These are phyloP conservation scores for Fusarium hainanense DNA, from an alignment of 2,329 filamentous ascomycete genomes.

Conservation along the genomic window DNA sequence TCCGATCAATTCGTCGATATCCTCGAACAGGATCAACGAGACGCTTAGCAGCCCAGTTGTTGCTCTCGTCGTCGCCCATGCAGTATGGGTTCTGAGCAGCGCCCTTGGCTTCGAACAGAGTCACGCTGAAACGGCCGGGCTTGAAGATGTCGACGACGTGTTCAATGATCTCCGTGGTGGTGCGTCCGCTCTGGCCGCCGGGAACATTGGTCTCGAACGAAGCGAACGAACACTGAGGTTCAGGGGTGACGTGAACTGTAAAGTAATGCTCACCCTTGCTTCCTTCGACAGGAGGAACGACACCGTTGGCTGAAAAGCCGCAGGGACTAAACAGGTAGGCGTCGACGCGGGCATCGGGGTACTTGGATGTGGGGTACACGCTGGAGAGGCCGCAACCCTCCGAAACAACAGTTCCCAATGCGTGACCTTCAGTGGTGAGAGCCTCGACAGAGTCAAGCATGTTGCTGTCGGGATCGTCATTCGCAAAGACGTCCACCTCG, in stretches of 20 bases:
- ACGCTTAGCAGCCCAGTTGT: slow-evolving; percentile 56
- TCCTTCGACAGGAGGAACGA: slow-evolving; percentile 76
- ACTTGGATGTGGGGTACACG: slow-evolving; percentile 86
- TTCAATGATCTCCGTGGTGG: slow-evolving; percentile 90
- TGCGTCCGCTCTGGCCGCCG: slow-evolving; percentile 84
- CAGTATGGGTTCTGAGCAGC: slow-evolving; percentile 57
- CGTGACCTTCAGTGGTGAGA: slow-evolving; percentile 91
- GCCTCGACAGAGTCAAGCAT: slow-evolving; percentile 73
- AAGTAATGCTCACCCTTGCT: slow-evolving; percentile 84
- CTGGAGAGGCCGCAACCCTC: slow-evolving; percentile 89
- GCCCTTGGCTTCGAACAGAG: slow-evolving; percentile 90
- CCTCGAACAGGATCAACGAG: slow-evolving; percentile 83
- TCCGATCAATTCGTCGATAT: slow-evolving; percentile 90
- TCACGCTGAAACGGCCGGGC: slow-evolving; percentile 97
- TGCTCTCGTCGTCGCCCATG: slow-evolving; percentile 55
- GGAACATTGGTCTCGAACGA: slow-evolving; percentile 99
- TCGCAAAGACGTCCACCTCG: slow-evolving; percentile 84
- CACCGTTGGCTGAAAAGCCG: slow-evolving; percentile 96
- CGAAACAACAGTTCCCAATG: slow-evolving; percentile 90
- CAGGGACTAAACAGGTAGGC: slow-evolving; percentile 97
- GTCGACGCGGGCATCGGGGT: slow-evolving; percentile 93
- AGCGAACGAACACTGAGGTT: slow-evolving; percentile 96
- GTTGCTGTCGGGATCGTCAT: slow-evolving; percentile 67
- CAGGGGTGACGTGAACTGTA: slow-evolving; percentile 97
- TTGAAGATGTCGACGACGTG: slow-evolving; percentile 97